These are phyloP conservation scores for Thyridium curvatum DNA, from an alignment of 2,329 filamentous ascomycete species.

Conservation along the genomic window DNA sequence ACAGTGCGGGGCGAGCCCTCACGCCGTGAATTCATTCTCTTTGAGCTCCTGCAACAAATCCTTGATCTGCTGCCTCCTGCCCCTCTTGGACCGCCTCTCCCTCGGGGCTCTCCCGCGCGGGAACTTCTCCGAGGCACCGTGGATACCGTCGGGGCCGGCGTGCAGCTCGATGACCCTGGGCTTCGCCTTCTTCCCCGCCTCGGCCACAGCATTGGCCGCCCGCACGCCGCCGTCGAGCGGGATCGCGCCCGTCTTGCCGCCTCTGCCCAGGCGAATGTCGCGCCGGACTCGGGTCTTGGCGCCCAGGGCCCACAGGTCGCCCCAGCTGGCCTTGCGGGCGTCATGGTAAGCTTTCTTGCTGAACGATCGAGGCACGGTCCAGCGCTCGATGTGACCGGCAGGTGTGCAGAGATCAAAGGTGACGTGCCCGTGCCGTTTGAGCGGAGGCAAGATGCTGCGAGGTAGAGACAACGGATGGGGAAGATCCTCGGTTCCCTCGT, in stretches of 20 bases:
- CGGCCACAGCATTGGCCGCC: slow-evolving; percentile 19
- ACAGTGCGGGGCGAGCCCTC: no score
- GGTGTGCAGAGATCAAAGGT: slow-evolving; percentile 89
- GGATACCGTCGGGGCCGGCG: slow-evolving; percentile 26
- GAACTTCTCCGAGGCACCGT: slow-evolving; percentile 28
- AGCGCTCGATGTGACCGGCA: slow-evolving; percentile 78
- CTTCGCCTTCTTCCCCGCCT: slow-evolving; percentile 28
- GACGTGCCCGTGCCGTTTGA: slow-evolving; percentile 86
- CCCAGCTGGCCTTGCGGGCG: slow-evolving; percentile 85
- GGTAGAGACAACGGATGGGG: slow-evolving; percentile 66
- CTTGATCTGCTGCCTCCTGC: slow-evolving; percentile 26
- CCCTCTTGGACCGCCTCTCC: slow-evolving; percentile 34
- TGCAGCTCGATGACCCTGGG: slow-evolving; percentile 30
- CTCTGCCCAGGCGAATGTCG: slow-evolving; percentile 52
- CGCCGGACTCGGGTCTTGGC: slow-evolving; percentile 74
- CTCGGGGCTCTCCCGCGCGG: slow-evolving; percentile 16
- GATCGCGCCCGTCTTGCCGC: slow-evolving; percentile 15
- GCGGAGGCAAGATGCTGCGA: slow-evolving; percentile 67
- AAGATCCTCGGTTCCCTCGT: slow-evolving; percentile 28
- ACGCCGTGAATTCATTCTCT: slow-evolving; percentile 11
- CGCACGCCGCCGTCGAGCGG: slow-evolving; percentile 40
- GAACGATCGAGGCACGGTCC: slow-evolving; percentile 82
- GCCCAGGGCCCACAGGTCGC: slow-evolving; percentile 90
- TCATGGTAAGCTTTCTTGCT: slow-evolving; percentile 82
- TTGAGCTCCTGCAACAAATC: slow-evolving; percentile 33